Base-by-base conservation (phyloP, 805 yeast genomes). In the Metschnikowia baotianmanensis region DNA sequence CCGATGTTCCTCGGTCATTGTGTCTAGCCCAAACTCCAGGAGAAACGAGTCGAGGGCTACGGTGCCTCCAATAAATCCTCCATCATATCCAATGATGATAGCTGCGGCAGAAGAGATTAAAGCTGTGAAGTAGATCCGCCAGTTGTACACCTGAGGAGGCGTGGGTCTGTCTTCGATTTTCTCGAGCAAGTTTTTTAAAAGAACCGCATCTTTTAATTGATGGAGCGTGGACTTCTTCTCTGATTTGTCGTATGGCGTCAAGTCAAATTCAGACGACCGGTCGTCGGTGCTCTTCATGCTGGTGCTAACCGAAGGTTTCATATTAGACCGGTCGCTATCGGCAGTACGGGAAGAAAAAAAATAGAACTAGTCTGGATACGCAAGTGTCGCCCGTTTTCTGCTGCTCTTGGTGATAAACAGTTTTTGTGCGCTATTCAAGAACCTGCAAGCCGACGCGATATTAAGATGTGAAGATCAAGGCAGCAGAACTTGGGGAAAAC, bases 61-160 rank as follows among this genome's bases (percentile, higher is more conserved):
- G 3, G 70, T 63, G 7, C 71, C 71, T 6, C 72, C 72, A 32
- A 67, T 67, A 35, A 63, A 66, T 3, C 69, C 71, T 6, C 69
- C 65, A 40, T 67, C 72, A 40, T 67, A 67, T 7, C 72, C 72
- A 34, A 66, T 64, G 35, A 67, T 63, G 38, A 66, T 62, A 24
- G 71, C 69, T 3, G 70, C 71, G 8, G 66, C 61, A 6, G 67
- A 59, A 2, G 70, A 66, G 50, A 62, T 57, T 24, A 65, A 39
- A 5, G 70, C 67, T 11, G 71, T 66, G 29, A 55, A 52, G 45
- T 64, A 64, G 26, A 62, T 51, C 35, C 63, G 46, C 48, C 48
- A 53, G 48, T 67, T 66, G 50, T 67, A 67, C 3, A 67, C 69
- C 43, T 59, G 58, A 2, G 58, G 51, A 9, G 71, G 71, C 3